Evolutionary conservation across 225 moss, liverwort and hornwort species (phyloP), one percentile per base, ranked within the genome.

Genomic region (Neckera pumila): DNA sequence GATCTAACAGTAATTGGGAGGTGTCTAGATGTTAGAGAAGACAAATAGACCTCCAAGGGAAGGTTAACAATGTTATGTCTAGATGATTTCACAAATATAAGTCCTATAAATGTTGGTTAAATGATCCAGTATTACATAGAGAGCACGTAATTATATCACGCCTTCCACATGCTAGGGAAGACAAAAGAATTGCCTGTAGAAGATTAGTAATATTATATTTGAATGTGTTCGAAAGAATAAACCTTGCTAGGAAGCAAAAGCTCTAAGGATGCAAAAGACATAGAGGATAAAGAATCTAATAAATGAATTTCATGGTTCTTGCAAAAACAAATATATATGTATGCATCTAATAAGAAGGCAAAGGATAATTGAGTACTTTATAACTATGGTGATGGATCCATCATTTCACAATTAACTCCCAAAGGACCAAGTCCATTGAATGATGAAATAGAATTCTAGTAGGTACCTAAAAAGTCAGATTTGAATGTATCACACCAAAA

Each of bases 151-250:
- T 36, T 36, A 36, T 30, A 11, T 66, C 3, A 20, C 1, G 3
- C 11, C 11, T 3, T 4, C 11, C 1, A 6, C 17, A 64, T 64
- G 6, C 11, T 36, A 36, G 3, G 36, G 3, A 66, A 66, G 6
- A 20, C 10, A 65, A 36, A 11, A 2, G 11, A 20, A 36, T 0
- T n/a, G n/a, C 19, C 4, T 6, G 36, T 1, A 1, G 3, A 66
- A 36, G 19, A 20, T n/a, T 66, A 10, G 12, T 13, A 71, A 42
- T 26, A 5, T 26, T 42, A 42, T 40, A 5, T 14, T 40, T 26
- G 40, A 71, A 42, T 71, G 15, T 15, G 14, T 42, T 71, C 2
- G 42, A 21, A 40, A 71, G 26, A 8, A 40, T 5, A 42, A 71
- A 26, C 3, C 14, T 13, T 40, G 2, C 4, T 23, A 40, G 3